Conservation (phyloP, 192 early-diverging fungal genomes). For the Linnemannia elongata region DNA sequence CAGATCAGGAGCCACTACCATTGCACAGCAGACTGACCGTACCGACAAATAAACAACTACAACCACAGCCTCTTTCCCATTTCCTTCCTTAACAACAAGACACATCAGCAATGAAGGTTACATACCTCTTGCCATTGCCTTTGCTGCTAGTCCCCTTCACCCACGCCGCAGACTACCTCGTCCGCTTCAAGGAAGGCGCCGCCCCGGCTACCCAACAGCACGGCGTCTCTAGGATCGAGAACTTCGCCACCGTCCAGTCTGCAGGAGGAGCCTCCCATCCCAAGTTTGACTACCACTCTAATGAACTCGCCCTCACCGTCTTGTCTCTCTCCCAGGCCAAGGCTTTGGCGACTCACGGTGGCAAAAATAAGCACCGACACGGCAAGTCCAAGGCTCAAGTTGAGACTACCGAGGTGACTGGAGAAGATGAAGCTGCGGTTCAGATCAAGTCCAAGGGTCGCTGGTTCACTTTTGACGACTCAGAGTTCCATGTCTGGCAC, state of each 20-base stretch:
- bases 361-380: neutral
- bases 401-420: constrained; percentile 3
- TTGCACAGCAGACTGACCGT: neutral
- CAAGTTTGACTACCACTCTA: constrained; percentile 40
- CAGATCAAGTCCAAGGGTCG: constrained; percentile 51
- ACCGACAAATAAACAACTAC: neutral
- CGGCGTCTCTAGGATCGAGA: constrained; percentile 33
- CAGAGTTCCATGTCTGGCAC: constrained; percentile 52
- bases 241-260: neutral
- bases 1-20: neutral
- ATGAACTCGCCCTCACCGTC: constrained; percentile 39
- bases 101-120: constrained; percentile 41
- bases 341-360: constrained; percentile 2
- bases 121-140: constrained; percentile 40
- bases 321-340: constrained; percentile 32
- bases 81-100: neutral
- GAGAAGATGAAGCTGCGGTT: neutral
- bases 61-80: neutral
- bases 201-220: neutral
- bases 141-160: constrained; percentile 44
- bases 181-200: constrained; percentile 46
- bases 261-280: neutral
- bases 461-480: constrained; percentile 52
- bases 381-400: constrained; percentile 43
- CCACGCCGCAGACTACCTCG: constrained; percentile 43